Evolutionary conservation across 2,329 filamentous ascomycete species (phyloP), one percentile per base, ranked within the genome.

Genomic region (Epichloe sp.): DNA sequence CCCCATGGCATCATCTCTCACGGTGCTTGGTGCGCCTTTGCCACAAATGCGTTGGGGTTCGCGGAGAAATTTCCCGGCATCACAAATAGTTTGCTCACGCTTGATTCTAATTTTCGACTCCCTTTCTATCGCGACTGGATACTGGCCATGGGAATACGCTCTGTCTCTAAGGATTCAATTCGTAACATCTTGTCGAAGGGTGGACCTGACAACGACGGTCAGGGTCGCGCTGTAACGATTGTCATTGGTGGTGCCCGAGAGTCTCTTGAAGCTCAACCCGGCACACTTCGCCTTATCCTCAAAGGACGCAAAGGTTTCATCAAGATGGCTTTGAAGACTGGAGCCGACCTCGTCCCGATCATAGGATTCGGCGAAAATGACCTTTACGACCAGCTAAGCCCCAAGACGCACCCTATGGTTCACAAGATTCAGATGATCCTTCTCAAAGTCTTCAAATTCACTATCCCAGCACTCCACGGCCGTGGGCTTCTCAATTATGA

Each of bases 401-500:
- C 86, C 1, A 78, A 83, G 55, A 76, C 80, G 35, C 88, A 95
- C 62, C 89, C 91, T 1, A 72, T 80, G 53, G 79, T 97, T 50
- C 86, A 91, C 71, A 82, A 80, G 62, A 68, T 86, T 38, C 93
- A 98, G 69, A 81, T 95, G 71, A 70, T 89, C 31, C 72, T 94
- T 52, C 91, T 97, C 68, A 86, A 85, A 58, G 73, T 85, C 5
- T 82, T 94, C 74, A 94, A 94, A 48, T 98, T 96, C 61, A 97
- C 93, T 0, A 76, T 97, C 11, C 90, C 93, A 1, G 77, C 95
- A 31, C 85, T 96, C 60, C 89, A 95, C 65, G 91, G 90, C 3
- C 73, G 90, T 26, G 91, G 91, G 12, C 83, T 97, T 41, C 95
- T 97, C 71, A 98, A 98, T 67, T 97, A 98, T 64, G 93, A 98